phyloP scores from a whole-genome alignment of 148 eudicot species.

The Vaccinium corymbosum region DNA sequence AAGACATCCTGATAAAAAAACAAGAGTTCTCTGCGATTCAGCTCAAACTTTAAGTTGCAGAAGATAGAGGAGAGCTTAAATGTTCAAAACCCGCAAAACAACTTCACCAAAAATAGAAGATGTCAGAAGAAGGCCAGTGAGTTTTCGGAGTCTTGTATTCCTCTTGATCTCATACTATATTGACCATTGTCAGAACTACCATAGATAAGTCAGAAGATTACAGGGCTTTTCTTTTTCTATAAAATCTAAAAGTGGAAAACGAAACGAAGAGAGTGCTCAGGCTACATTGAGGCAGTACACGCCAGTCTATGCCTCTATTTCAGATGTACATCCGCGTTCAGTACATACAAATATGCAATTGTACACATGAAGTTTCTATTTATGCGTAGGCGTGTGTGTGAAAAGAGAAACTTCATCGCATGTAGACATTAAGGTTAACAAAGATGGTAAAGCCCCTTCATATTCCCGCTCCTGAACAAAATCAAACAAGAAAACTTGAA shows the following conservation, averaged over 20 bases:
- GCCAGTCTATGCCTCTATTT: background rate
- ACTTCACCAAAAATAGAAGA: background rate
- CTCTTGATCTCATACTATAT: too few relatives aligned
- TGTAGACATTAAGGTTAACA: background rate
- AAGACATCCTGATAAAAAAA: background rate
- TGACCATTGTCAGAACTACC: too few relatives aligned
- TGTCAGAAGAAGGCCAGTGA: background rate
- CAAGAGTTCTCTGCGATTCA: background rate
- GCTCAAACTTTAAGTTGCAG: background rate
- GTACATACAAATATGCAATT: background rate
- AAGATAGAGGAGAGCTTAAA: background rate
- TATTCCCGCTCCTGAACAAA: conserved; percentile 3
- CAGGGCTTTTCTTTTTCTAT: too few relatives aligned
- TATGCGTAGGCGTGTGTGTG: background rate
- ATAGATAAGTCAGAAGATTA: too few relatives aligned
- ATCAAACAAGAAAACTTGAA: background rate
- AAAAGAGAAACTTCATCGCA: background rate
- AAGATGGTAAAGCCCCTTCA: background rate
- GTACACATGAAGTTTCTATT: background rate
- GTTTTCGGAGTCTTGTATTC: background rate
- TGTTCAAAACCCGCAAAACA: background rate
- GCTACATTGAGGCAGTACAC: background rate
- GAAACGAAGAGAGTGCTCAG: background rate
- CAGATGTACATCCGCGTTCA: background rate
- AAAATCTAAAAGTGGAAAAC: background rate